Evolutionary conservation across 192 early-diverging fungal genomes (phyloP).

Genomic region (Pilobolus umbonatus): DNA sequence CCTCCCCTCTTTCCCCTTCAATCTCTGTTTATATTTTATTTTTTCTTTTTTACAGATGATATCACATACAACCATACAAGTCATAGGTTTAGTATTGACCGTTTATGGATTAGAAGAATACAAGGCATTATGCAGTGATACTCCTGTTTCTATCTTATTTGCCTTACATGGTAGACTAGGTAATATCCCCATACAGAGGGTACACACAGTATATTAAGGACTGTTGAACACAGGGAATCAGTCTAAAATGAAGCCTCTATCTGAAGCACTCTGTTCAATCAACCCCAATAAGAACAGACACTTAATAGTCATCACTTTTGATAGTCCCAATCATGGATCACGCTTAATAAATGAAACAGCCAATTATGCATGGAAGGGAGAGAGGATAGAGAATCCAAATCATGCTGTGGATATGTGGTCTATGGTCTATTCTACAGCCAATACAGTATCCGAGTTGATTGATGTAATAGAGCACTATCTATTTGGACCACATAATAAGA

Average conservation of each 20-base stretch:
- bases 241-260: conserved; percentile 16
- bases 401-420: conserved; percentile 51
- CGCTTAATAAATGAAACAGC: conserved; percentile 26
- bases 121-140: background rate
- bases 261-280: conserved; percentile 12
- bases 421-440: conserved; percentile 32
- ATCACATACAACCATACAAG: background rate
- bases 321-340: conserved; percentile 52
- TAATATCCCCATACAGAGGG: conserved; percentile 16
- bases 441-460: conserved; percentile 42
- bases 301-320: conserved; percentile 43
- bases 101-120: conserved; percentile 32
- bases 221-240: conserved; percentile 8
- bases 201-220: background rate
- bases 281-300: background rate
- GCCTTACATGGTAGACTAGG: conserved; percentile 31
- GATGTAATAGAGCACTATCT: conserved; percentile 42
- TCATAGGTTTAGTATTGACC: conserved; percentile 16
- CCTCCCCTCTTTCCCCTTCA: background rate
- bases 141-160: conserved; percentile 27
- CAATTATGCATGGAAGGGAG: conserved; percentile 39
- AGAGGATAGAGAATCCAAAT: conserved; percentile 24
- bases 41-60: background rate
- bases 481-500: conserved; percentile 24
- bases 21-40: background rate